phyloP scores from a whole-genome alignment of 257 asterid genomes.

The Phtheirospermum japonicum region DNA sequence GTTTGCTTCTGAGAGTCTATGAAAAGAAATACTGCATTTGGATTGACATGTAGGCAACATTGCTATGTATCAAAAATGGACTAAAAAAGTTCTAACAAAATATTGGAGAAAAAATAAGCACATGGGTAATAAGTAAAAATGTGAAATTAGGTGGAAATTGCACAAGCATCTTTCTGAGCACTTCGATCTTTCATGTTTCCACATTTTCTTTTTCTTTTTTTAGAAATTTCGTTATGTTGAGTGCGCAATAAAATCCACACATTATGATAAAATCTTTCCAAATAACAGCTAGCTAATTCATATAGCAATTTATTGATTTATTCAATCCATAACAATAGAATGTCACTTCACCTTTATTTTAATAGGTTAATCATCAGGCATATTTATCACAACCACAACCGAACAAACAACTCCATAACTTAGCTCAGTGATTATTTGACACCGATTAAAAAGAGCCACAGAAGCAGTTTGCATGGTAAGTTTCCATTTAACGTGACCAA shows the following conservation, averaged over 20 bases:
- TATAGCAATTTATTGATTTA: background rate
- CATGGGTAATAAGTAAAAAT: background rate
- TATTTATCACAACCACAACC: background rate
- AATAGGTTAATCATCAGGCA: slow-evolving; percentile 2
- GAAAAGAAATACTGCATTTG: background rate
- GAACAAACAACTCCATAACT: background rate
- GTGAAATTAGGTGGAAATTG: slow-evolving; percentile 9
- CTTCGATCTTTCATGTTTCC: background rate
- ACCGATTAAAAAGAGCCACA: background rate
- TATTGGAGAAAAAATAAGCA: background rate
- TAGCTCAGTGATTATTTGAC: slow-evolving; percentile 4
- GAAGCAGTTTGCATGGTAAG: slow-evolving; percentile 1
- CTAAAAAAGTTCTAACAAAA: background rate
- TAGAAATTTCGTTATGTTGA: slow-evolving; percentile 1
- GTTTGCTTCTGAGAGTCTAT: slow-evolving; percentile 15
- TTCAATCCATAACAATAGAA: background rate
- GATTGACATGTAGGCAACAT: slow-evolving; percentile 5
- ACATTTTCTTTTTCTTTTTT: background rate
- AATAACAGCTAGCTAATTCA: slow-evolving; percentile 1
- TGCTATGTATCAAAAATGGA: background rate
- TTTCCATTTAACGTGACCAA: slow-evolving; percentile 6
- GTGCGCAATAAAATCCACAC: slow-evolving; percentile 13
- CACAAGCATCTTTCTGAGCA: slow-evolving; percentile 18
- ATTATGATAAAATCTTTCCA: background rate
- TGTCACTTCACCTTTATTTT: slow-evolving; percentile 9